A percentile compares a stretch with the other conserved stretches of the same genome.
These are phyloP conservation scores for Bromus sterilis DNA, from an alignment of 176 grass and related monocot genomes.

Conservation along the genomic window DNA sequence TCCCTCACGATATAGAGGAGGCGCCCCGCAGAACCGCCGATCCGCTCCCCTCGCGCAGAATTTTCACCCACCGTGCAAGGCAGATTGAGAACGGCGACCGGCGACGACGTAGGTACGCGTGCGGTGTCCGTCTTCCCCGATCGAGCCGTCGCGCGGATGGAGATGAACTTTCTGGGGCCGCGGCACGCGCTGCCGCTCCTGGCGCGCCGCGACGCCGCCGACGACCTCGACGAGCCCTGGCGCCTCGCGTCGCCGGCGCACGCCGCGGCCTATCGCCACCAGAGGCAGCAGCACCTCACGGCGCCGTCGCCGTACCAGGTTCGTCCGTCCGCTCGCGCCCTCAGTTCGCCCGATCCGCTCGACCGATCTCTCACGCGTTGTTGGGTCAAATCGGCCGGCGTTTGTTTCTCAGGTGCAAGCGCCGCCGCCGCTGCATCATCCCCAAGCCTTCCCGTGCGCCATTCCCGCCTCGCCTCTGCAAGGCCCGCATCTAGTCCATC, in stretches of 20 bases:
- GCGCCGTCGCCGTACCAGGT: neutral
- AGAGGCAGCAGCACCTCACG: too few species aligned
- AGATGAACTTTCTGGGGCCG: constrained; percentile 3
- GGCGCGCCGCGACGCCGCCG: neutral
- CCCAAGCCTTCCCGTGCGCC: neutral
- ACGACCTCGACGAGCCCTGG: neutral
- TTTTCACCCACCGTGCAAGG: neutral
- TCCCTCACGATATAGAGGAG: neutral
- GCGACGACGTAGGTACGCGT: neutral
- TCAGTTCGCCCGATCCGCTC: neutral
- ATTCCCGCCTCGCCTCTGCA: neutral
- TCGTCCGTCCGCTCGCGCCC: neutral
- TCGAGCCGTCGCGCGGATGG: neutral
- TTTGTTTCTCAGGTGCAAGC: neutral
- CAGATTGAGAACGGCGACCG: neutral
- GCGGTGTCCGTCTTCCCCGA: neutral
- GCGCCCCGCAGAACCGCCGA: neutral
- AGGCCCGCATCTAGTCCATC: neutral
- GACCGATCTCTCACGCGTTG: neutral
- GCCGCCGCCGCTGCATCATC: neutral
- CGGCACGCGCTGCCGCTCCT: neutral
- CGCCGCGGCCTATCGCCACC: neutral
- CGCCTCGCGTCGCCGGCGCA: neutral
- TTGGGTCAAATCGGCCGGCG: neutral
- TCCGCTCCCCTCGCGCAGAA: neutral